Conservation (phyloP, 495 filamentous ascomycete species). For the Aspergillus biplanus region DNA sequence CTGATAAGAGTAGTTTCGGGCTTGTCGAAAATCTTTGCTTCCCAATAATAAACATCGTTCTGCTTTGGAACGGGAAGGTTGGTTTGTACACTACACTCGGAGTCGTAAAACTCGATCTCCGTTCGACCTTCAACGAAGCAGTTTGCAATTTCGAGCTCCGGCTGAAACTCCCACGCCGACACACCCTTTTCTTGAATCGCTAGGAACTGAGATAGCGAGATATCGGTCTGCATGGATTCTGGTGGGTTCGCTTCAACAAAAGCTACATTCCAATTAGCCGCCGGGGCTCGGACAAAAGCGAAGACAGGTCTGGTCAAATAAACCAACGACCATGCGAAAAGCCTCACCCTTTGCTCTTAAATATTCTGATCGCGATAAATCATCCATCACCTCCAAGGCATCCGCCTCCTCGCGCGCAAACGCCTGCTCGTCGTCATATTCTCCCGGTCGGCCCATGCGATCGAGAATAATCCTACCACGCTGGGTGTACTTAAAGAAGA, state of each 20-base stretch:
- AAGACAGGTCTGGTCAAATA: background rate
- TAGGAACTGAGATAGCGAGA: conserved; percentile 94
- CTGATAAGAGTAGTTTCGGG: conserved; percentile 83
- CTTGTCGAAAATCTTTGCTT: conserved; percentile 97
- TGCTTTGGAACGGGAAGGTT: conserved; percentile 97
- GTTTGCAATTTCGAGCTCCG: conserved; percentile 96
- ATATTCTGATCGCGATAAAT: conserved; percentile 87
- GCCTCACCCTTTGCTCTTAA: conserved; percentile 87
- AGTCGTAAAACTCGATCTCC: conserved; percentile 98
- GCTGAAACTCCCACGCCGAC: conserved; percentile 98
- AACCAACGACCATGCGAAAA: background rate
- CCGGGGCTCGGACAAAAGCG: background rate
- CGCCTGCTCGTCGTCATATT: conserved; percentile 96
- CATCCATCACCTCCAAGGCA: conserved; percentile 94
- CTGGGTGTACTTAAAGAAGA: conserved; percentile 91
- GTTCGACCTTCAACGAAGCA: conserved; percentile 97
- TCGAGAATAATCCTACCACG: conserved; percentile 91
- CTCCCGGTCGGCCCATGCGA: conserved; percentile 89
- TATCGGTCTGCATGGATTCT: conserved; percentile 94
- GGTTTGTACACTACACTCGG: conserved; percentile 95
- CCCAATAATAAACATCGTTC: conserved; percentile 99
- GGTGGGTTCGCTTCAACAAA: conserved; percentile 94
- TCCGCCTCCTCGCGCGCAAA: conserved; percentile 91
- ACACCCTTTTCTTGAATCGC: conserved; percentile 99
- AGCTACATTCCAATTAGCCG: conserved; percentile 54